Conservation (phyloP, 352 stramenopile genomes). For the Globisporangium radiosum region DNA sequence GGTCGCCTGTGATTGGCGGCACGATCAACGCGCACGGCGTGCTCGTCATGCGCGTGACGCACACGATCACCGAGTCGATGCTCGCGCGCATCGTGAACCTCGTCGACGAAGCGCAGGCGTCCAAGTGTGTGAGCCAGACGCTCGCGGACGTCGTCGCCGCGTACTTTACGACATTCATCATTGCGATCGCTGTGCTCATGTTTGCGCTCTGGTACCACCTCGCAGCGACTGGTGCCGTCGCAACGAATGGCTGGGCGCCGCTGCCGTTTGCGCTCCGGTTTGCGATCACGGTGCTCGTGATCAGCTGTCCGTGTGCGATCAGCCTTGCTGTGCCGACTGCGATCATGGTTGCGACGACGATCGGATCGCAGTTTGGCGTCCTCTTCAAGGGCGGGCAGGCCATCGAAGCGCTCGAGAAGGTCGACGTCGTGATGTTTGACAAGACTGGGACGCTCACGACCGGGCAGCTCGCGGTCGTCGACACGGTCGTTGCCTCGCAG, state of each 20-base stretch:
- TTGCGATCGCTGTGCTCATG: constrained; percentile 45
- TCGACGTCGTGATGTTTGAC: constrained; percentile 76
- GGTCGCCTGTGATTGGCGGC: constrained; percentile 55
- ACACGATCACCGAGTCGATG: constrained; percentile 74
- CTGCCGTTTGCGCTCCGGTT: constrained; percentile 75
- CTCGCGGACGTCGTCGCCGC: constrained; percentile 57
- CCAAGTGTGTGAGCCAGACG: constrained; percentile 52
- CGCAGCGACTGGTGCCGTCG: constrained; percentile 26
- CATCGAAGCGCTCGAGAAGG: constrained; percentile 57
- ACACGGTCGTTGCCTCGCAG: constrained; percentile 4
- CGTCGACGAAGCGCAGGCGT: constrained; percentile 67
- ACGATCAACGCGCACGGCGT: constrained; percentile 70
- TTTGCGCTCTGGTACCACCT: constrained; percentile 75
- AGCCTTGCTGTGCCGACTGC: constrained; percentile 69
- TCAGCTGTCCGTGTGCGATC: constrained; percentile 74
- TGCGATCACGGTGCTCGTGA: constrained; percentile 71
- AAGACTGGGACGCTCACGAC: constrained; percentile 77
- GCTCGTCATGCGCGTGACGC: constrained; percentile 56
- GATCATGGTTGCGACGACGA: constrained; percentile 73
- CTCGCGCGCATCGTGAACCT: constrained; percentile 65
- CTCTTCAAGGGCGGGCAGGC: constrained; percentile 75
- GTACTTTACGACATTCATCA: constrained; percentile 76
- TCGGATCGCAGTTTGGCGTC: constrained; percentile 72
- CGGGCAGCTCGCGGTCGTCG: constrained; percentile 41
- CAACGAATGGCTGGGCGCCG: constrained; percentile 45